phyloP scores from a whole-genome alignment of 106 monocot genomes.

The Agapanthus africanus region DNA sequence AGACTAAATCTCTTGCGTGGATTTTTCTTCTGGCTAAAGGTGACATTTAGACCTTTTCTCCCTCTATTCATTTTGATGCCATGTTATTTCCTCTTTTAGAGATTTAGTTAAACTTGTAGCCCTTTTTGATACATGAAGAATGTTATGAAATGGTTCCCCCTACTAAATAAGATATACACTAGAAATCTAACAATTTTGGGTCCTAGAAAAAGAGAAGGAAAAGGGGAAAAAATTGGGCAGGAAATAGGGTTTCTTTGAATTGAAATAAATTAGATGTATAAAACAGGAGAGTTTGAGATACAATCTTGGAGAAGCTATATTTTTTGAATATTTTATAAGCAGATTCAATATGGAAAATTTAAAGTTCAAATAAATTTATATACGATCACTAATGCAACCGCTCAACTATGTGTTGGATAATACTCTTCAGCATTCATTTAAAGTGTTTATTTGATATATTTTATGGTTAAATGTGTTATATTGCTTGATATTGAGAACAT shows the following conservation, averaged over 20 bases:
- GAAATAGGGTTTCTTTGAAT: neutral
- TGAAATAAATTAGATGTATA: too few relatives aligned
- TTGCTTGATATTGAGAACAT: neutral
- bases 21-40: slow-evolving; percentile 17
- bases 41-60: too few relatives aligned
- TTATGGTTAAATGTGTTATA: neutral
- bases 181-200: neutral
- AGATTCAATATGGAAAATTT: neutral
- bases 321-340: neutral
- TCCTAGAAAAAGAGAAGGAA: neutral
- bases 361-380: neutral
- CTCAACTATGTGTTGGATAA: neutral
- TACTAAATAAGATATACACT: too few relatives aligned
- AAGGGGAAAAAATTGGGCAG: neutral
- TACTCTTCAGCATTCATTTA: neutral
- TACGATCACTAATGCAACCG: neutral
- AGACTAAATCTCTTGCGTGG: slow-evolving; percentile 11
- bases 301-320: neutral
- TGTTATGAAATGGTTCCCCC: too few relatives aligned
- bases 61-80: too few relatives aligned
- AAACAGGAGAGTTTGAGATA: too few relatives aligned
- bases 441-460: neutral
- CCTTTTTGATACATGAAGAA: too few relatives aligned
- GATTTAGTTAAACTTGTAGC: too few relatives aligned
- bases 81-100: too few relatives aligned